Evolutionary conservation across 2,329 filamentous ascomycete species (phyloP).

Genomic region (Cercospora beticola): DNA sequence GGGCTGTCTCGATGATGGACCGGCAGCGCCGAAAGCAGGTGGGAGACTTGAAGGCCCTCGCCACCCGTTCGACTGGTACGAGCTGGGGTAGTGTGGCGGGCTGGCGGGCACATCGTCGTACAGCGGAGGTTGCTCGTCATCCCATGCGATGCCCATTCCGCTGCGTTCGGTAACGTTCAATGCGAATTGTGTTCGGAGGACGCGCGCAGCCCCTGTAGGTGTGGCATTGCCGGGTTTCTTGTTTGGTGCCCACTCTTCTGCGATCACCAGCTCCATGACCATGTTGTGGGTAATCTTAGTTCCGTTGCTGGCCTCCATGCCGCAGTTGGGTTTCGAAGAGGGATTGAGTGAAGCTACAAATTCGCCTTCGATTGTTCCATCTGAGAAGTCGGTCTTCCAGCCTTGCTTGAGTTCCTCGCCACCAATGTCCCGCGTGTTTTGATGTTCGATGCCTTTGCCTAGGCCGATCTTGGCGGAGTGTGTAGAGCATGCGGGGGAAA

Average conservation of each 20-base stretch:
- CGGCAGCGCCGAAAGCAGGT: background rate
- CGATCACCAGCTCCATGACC: constrained; percentile 89
- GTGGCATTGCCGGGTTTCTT: constrained; percentile 73
- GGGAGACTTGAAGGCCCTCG: background rate
- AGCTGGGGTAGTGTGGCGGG: constrained; percentile 61
- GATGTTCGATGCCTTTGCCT: constrained; percentile 70
- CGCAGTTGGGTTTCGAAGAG: constrained; percentile 68
- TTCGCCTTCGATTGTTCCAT: constrained; percentile 73
- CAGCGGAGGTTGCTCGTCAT: constrained; percentile 89
- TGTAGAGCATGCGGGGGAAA: constrained; percentile 76
- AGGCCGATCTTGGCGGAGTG: constrained; percentile 67
- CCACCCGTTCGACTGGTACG: constrained; percentile 15
- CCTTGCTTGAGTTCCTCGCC: constrained; percentile 78
- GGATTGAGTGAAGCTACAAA: constrained; percentile 66
- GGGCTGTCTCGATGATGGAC: background rate
- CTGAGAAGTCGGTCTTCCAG: constrained; percentile 80
- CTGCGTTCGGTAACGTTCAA: constrained; percentile 77
- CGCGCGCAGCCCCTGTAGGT: constrained; percentile 84
- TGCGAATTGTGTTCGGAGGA: constrained; percentile 88
- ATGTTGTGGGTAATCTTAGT: constrained; percentile 81
- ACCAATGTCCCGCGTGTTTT: constrained; percentile 74
- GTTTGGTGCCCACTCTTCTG: constrained; percentile 75
- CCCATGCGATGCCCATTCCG: constrained; percentile 91
- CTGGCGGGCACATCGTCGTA: constrained; percentile 91
- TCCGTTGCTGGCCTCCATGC: constrained; percentile 71